These are phyloP conservation scores for Ascobolus immersus DNA, from an alignment of 495 filamentous ascomycete genomes.

Conservation along the genomic window DNA sequence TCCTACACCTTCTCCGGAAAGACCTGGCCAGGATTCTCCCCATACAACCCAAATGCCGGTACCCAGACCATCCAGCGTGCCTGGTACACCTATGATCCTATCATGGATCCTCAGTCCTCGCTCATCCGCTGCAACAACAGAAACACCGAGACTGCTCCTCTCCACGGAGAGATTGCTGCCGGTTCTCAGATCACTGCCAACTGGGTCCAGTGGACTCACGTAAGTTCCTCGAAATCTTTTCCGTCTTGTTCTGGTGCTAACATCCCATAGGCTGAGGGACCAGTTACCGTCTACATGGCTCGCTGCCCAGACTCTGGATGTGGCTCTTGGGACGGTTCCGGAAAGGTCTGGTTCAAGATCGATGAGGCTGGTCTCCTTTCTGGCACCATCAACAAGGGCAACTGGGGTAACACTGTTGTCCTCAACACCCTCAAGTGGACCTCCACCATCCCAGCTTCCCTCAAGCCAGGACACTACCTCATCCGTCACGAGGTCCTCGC, in stretches of 20 bases:
- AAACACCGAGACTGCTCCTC: slow-evolving; percentile 6
- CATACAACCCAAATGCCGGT: slow-evolving; percentile 22
- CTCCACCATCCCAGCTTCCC: slow-evolving; percentile 23
- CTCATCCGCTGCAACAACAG: slow-evolving; percentile 27
- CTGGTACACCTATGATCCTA: slow-evolving; percentile 30
- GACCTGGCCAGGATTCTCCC: slow-evolving; percentile 20
- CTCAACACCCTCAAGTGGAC: slow-evolving; percentile 26
- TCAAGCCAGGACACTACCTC: slow-evolving; percentile 32
- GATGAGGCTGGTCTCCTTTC: slow-evolving; percentile 25
- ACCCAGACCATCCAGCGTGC: slow-evolving; percentile 29
- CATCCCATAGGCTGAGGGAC: slow-evolving; percentile 24
- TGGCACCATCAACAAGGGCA: slow-evolving; percentile 22
- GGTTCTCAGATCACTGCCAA: slow-evolving; percentile 11
- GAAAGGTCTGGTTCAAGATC: slow-evolving; percentile 27
- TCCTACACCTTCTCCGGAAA: slow-evolving; percentile 29
- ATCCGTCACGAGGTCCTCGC: slow-evolving; percentile 34
- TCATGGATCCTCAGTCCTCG: slow-evolving; percentile 18
- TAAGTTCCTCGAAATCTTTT: slow-evolving; percentile 1
- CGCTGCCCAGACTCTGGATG: slow-evolving; percentile 20
- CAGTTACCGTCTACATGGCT: slow-evolving; percentile 26
- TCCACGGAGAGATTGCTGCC: slow-evolving; percentile 9
- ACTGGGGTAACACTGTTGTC: slow-evolving; percentile 27
- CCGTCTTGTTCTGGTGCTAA: slow-evolving; percentile 2
- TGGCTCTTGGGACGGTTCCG: slow-evolving; percentile 18
- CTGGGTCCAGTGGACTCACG: slow-evolving; percentile 9